phyloP scores from a whole-genome alignment of 2,329 filamentous ascomycete species.

The Fusarium chaquense region DNA sequence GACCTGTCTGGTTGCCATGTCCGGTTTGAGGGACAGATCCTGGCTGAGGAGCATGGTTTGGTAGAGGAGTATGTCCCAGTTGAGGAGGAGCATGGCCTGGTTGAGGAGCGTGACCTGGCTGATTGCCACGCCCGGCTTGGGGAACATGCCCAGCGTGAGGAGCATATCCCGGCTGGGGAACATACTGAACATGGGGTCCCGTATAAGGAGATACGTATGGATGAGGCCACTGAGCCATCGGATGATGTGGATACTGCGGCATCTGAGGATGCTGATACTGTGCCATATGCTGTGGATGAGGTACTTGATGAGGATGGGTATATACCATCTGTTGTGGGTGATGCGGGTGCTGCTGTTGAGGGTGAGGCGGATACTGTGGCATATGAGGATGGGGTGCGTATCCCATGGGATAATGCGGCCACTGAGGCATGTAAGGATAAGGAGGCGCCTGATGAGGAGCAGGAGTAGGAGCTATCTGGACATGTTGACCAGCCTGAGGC shows the following conservation, averaged over 20 bases:
- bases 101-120: background rate
- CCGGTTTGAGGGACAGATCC: background rate
- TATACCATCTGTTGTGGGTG: background rate
- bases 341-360: background rate
- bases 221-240: background rate
- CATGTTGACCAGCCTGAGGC: background rate
- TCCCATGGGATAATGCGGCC: background rate
- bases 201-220: background rate
- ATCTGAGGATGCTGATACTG: slow-evolving; percentile 1
- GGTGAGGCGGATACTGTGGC: background rate
- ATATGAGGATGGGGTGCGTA: background rate
- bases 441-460: background rate
- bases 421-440: slow-evolving; percentile 6
- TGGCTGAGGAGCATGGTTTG: background rate
- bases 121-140: too few species aligned
- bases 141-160: background rate
- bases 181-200: background rate
- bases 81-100: background rate
- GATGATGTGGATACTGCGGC: background rate
- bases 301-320: background rate
- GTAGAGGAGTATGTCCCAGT: background rate
- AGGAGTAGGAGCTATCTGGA: background rate
- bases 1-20: too few species aligned
- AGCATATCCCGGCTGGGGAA: background rate
- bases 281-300: background rate